These are phyloP conservation scores for Plasmodium blacklocki DNA, from an alignment of 169 alveolate genomes.

Conservation along the genomic window DNA sequence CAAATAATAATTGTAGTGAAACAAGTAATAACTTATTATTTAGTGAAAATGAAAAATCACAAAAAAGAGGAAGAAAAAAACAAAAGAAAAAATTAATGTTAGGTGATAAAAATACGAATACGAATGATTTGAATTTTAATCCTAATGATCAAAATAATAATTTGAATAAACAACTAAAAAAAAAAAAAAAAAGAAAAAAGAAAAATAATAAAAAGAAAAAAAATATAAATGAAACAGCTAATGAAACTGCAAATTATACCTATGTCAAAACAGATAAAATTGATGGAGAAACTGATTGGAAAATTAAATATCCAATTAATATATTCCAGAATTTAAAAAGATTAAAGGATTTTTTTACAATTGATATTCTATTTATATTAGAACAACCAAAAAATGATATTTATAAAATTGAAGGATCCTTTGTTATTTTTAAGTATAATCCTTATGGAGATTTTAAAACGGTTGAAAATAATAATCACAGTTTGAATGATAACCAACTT, in stretches of 20 bases:
- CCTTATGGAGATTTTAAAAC: slow-evolving; percentile 67
- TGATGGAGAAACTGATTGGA: slow-evolving; percentile 99
- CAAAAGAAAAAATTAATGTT: slow-evolving; percentile 19
- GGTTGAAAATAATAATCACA: slow-evolving; percentile 34
- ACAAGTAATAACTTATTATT: slow-evolving; percentile 43
- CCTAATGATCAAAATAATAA: slow-evolving; percentile 3
- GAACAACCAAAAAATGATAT: slow-evolving; percentile 92
- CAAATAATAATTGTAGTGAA: slow-evolving; percentile 65
- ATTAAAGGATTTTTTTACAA: slow-evolving; percentile 80
- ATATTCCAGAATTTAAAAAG: slow-evolving; percentile 87
- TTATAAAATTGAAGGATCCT: slow-evolving; percentile 90
- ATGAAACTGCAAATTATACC: slow-evolving; percentile 83
- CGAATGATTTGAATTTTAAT: not conserved
- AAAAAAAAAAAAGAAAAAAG: slow-evolving; percentile 76
- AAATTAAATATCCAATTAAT: slow-evolving; percentile 94
- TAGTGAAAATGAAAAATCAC: slow-evolving; percentile 74
- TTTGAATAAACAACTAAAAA: not conserved
- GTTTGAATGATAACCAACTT: slow-evolving; percentile 15
- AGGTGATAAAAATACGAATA: slow-evolving; percentile 1
- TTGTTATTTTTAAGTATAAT: slow-evolving; percentile 80
- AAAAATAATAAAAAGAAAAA: not conserved
- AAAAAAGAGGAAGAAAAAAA: slow-evolving; percentile 15
- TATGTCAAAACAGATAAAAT: slow-evolving; percentile 98
- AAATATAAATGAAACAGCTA: slow-evolving; percentile 17
- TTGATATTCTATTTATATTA: slow-evolving; percentile 82